These are phyloP conservation scores for Diaporthe vaccinii DNA, from an alignment of 2,329 filamentous ascomycete species.

Conservation along the genomic window DNA sequence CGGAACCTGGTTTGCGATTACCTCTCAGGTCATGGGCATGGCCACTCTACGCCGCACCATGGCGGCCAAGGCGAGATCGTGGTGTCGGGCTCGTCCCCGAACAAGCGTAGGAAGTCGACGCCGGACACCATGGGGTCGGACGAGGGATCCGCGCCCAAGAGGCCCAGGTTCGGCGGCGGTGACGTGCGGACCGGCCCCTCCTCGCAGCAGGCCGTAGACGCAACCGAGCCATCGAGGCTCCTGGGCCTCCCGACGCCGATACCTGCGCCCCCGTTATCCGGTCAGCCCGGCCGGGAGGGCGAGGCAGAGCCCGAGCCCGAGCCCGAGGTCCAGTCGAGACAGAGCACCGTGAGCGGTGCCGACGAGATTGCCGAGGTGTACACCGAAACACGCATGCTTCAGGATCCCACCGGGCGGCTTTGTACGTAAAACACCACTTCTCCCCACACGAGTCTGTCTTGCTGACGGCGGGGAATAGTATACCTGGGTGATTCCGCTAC, in stretches of 20 bases:
- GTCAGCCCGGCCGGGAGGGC: constrained; percentile 37
- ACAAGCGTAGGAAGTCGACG: constrained; percentile 40
- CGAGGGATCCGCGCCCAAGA: constrained; percentile 29
- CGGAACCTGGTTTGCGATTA: constrained; percentile 62
- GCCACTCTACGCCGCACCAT: constrained; percentile 42
- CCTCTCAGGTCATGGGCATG: constrained; percentile 46
- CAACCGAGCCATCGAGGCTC: constrained; percentile 49
- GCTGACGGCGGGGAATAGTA: constrained; percentile 53
- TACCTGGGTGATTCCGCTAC: constrained; percentile 75
- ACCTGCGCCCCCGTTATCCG: neutral
- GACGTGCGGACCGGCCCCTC: neutral
- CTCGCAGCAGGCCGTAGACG: constrained; percentile 37
- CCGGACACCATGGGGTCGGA: constrained; percentile 33
- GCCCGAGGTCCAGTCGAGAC: constrained; percentile 51
- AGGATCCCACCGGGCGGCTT: constrained; percentile 69
- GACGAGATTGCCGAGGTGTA: constrained; percentile 70
- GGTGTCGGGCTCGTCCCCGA: constrained; percentile 43
- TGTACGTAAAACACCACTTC: constrained; percentile 55
- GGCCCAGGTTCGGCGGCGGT: constrained; percentile 36
- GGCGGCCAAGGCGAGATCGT: constrained; percentile 49
- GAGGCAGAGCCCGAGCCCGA: constrained; percentile 45
- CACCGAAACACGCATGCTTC: constrained; percentile 69
- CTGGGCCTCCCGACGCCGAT: constrained; percentile 45
- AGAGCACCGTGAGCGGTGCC: constrained; percentile 57
- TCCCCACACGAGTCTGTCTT: neutral